These are phyloP conservation scores for Phalaenopsis equestris DNA, from an alignment of 106 monocot species.

Conservation along the genomic window DNA sequence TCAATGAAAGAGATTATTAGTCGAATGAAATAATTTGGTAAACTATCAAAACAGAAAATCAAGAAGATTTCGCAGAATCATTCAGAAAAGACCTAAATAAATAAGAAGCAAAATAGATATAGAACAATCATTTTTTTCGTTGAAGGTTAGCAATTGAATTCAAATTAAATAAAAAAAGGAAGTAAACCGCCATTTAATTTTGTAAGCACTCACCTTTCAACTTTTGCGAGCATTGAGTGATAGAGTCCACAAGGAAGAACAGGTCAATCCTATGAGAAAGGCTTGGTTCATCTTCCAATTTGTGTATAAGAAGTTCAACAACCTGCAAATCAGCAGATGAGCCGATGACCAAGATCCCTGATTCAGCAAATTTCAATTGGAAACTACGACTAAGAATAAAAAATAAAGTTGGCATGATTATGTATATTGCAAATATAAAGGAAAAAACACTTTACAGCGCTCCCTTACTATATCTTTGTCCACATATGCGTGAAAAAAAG, in stretches of 20 bases:
- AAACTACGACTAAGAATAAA: neutral
- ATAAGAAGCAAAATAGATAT: neutral
- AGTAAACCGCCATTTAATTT: neutral
- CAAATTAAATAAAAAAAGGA: neutral
- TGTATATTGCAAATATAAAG: neutral
- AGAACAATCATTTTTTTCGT: neutral
- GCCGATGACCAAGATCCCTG: constrained; percentile 7
- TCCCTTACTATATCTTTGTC: neutral
- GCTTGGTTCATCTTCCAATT: constrained; percentile 74
- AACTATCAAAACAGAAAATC: neutral
- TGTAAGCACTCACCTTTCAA: constrained; percentile 60
- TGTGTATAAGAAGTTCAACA: constrained; percentile 76
- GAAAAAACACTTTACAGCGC: neutral
- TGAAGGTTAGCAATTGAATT: neutral
- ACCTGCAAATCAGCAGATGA: constrained; percentile 37
- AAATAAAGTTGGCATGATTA: neutral
- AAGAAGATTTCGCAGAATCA: neutral
- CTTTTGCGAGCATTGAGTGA: constrained; percentile 81
- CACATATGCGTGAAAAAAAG: neutral
- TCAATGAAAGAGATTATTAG: neutral
- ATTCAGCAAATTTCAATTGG: constrained; percentile 4
- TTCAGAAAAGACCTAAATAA: neutral
- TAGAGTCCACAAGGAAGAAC: constrained; percentile 91
- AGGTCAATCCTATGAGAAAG: constrained; percentile 78
- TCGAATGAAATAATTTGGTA: neutral